A percentile compares a stretch with the other conserved stretches of the same genome.
phyloP scores from a whole-genome alignment of 805 yeast species.

The Wickerhamomyces kurtzmanii region DNA sequence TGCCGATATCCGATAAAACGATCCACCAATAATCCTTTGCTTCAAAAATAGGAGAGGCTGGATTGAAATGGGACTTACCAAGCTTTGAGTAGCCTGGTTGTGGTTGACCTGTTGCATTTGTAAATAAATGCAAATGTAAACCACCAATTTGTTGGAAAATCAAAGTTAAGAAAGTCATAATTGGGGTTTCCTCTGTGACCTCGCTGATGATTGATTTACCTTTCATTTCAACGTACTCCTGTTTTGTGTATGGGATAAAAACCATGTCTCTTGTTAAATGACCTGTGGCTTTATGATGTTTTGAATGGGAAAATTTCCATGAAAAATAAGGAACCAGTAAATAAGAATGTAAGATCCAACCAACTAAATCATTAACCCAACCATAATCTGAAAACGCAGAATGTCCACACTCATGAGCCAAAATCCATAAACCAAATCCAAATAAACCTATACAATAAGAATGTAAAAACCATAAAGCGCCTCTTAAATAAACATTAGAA shows the following conservation, averaged over 20 bases:
- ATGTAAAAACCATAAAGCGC: constrained; percentile 30
- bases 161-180: constrained; percentile 30
- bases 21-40: constrained; percentile 44
- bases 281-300: constrained; percentile 58
- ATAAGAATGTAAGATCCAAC: constrained; percentile 53
- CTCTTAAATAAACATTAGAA: constrained; percentile 22
- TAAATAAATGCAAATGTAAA: constrained; percentile 35
- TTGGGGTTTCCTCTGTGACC: constrained; percentile 45
- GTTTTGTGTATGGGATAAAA: constrained; percentile 44
- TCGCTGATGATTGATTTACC: constrained; percentile 30
- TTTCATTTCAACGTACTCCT: constrained; percentile 26
- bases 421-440: constrained; percentile 51
- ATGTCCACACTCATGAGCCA: constrained; percentile 61
- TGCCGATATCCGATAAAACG: constrained; percentile 46
- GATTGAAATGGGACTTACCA: constrained; percentile 43
- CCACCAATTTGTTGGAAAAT: constrained; percentile 51
- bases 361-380: constrained; percentile 42
- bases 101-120: constrained; percentile 50
- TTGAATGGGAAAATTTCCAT: constrained; percentile 51
- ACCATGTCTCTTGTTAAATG: constrained; percentile 52
- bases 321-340: constrained; percentile 50
- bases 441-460: constrained; percentile 33
- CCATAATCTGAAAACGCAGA: constrained; percentile 49
- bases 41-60: constrained; percentile 45
- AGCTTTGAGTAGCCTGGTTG: constrained; percentile 29